A percentile compares a stretch with the other conserved stretches of the same genome.
Conservation (phyloP, 306 rosid genomes). For the Fragaria iinumae region DNA sequence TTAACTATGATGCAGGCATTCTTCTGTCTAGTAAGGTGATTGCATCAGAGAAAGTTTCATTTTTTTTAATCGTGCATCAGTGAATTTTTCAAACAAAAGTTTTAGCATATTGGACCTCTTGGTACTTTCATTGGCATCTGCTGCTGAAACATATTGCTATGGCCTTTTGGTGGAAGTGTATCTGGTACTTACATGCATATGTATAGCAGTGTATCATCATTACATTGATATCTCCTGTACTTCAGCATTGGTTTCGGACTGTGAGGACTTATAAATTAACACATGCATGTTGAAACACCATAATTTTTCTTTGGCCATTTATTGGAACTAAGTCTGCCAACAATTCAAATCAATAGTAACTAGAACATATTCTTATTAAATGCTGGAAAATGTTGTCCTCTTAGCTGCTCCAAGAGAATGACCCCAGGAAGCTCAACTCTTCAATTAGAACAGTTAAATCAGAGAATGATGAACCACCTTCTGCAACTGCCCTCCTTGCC, state of each 20-base stretch:
- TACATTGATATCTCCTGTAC: too few relatives aligned
- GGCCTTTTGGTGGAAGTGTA: background rate
- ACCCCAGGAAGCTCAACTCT: background rate
- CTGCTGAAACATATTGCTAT: background rate
- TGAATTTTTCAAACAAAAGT: too few relatives aligned
- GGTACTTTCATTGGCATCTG: background rate
- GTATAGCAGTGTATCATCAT: background rate
- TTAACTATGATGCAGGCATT: background rate
- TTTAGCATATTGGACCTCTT: background rate
- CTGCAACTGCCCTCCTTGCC: conserved; percentile 25
- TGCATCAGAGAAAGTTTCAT: background rate
- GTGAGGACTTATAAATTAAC: background rate
- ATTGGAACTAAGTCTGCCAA: background rate
- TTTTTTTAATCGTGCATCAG: background rate
- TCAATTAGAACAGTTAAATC: conserved; percentile 2
- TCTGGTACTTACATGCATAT: background rate
- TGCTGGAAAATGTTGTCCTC: background rate
- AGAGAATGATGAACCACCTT: background rate
- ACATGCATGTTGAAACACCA: background rate
- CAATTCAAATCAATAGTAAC: background rate
- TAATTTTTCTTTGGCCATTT: background rate
- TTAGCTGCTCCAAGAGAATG: background rate
- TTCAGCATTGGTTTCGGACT: background rate
- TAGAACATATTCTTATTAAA: background rate
- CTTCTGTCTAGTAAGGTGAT: background rate